phyloP scores from a whole-genome alignment of 306 rosid species.

The Vigna trinervia region DNA sequence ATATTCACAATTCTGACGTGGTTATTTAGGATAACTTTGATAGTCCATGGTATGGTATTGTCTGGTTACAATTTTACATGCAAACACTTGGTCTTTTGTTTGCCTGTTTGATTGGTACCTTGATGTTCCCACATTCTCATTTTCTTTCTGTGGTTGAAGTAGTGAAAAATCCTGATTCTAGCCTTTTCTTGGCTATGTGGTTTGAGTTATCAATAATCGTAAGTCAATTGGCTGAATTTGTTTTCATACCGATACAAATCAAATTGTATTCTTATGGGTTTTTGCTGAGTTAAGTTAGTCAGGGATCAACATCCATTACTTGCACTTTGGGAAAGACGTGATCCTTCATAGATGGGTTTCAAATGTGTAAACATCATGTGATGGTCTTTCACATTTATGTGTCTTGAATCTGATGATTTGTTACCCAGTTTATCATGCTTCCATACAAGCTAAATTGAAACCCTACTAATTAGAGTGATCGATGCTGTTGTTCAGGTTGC shows the following conservation, averaged over 20 bases:
- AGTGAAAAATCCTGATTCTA: not conserved
- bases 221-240: not conserved
- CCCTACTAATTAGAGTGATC: not conserved
- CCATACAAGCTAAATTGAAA: not conserved
- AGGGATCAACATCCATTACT: slow-evolving; percentile 27
- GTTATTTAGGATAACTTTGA: not conserved
- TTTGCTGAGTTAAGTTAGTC: slow-evolving; percentile 12
- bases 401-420: slow-evolving; percentile 22
- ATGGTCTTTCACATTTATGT: slow-evolving; percentile 34
- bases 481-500: slow-evolving; percentile 67
- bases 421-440: not conserved
- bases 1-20: not conserved
- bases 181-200: slow-evolving; percentile 12
- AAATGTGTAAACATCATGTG: slow-evolving; percentile 19
- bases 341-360: not conserved
- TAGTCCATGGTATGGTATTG: not conserved
- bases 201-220: slow-evolving; percentile 24
- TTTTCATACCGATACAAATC: slow-evolving; percentile 15
- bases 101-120: not conserved
- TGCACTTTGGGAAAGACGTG: slow-evolving; percentile 39
- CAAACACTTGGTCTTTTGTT: slow-evolving; percentile 4
- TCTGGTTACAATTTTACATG: not conserved
- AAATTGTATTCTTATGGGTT: not conserved
- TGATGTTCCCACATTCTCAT: not conserved
- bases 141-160: not conserved